phyloP scores from a whole-genome alignment of 129 eudicot species.

The Dittrichia graveolens region DNA sequence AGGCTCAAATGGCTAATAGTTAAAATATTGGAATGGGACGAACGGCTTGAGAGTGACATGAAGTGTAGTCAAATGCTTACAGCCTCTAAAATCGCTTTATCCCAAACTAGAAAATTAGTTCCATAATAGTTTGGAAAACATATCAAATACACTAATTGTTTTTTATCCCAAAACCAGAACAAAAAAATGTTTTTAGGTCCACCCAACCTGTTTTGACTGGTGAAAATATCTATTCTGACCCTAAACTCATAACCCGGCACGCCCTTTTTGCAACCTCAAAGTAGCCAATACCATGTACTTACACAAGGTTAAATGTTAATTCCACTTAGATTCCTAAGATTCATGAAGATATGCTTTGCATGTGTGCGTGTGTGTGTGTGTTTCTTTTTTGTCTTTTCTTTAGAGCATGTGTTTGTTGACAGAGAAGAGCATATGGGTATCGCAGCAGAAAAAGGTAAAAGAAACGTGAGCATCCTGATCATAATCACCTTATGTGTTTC shows the following conservation, averaged over 20 bases:
- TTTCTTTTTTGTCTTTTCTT: not conserved
- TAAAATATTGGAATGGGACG: not conserved
- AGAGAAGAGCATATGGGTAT: conserved; percentile 9
- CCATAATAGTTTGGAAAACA: not conserved
- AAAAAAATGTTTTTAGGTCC: conserved; percentile 1
- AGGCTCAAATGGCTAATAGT: not conserved
- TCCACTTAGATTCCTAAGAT: not conserved
- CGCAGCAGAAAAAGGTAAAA: not conserved
- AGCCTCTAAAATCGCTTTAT: not conserved
- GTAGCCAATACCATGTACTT: conserved; percentile 8
- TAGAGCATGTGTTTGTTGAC: not conserved
- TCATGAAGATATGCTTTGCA: not conserved
- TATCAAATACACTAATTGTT: not conserved
- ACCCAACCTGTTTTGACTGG: not conserved
- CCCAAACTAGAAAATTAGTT: not conserved
- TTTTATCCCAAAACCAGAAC: not conserved
- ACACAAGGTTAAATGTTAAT: not conserved
- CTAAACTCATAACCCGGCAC: not conserved
- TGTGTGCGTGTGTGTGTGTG: not conserved
- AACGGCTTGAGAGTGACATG: not conserved
- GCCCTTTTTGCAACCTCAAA: not conserved
- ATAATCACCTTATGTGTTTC: conserved; percentile 66
- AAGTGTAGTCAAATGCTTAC: not conserved
- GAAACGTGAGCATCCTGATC: not conserved
- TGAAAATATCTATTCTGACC: not conserved